Base-by-base conservation (phyloP, 2,329 filamentous ascomycete genomes). In the Neonectria hederae region DNA sequence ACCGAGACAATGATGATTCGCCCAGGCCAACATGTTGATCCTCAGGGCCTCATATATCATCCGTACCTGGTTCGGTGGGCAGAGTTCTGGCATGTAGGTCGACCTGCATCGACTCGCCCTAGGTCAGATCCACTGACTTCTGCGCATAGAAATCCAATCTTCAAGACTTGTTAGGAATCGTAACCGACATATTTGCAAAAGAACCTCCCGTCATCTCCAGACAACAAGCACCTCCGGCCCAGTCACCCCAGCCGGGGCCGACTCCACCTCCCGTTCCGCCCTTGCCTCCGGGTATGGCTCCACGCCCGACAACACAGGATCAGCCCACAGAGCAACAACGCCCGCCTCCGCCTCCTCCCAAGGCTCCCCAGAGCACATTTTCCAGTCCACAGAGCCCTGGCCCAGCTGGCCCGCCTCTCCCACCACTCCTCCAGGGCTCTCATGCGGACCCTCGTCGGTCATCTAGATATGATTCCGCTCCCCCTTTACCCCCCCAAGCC, bases 11-110 rank as follows among this genome's bases (percentile, higher is more conserved):
- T 99, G 93, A 81, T 92, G 69, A 90, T 99, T 45, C 87, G 95
- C 21, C 93, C 94, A 1, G 96, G 96, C 0, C 96, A 99, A 76
- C 94, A 99, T 82, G 94, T 99, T 65, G 94, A 96, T 75, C 90
- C 92, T 5, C 95, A 98, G 74, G 96, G 96, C 26, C 90, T 92
- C 76, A 88, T 98, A 68, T 99, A 98, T 77, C 96, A 99, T 77
- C 96, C 96, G 40, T 99, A 98, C 77, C 83, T 99, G 51, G 92
- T 93, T 32, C 90, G 93, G 66, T 99, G 96, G 96, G 83, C 86
- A 32, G 89, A 93, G 69, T 95, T 92, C 72, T 96, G 92, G 92
- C 93, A 97, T 87, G 93, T 97, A 79, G 82, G 92, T 65, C 43
- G 4, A 6, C 22, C n/a, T n/a, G 5, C 5, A 5, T 26, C 7